phyloP scores from a whole-genome alignment of 2,329 filamentous ascomycete genomes.

The Venturia aucupariae region DNA sequence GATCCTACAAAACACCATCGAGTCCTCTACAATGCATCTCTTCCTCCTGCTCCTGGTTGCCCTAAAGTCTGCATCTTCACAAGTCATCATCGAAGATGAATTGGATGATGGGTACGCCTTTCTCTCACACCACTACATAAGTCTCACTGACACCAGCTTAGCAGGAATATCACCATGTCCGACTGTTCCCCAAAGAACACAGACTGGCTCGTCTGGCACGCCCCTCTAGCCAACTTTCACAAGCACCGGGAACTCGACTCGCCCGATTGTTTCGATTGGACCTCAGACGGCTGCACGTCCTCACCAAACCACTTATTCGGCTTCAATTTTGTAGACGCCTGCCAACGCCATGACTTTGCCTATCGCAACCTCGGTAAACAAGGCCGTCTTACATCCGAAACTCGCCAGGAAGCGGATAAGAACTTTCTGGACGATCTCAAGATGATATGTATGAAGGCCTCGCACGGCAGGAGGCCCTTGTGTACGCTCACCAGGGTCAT shows the following conservation, averaged over 20 bases:
- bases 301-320: constrained; percentile 12
- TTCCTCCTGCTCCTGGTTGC: not conserved
- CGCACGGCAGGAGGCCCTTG: not conserved
- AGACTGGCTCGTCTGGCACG: not conserved
- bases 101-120: not conserved
- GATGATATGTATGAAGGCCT: constrained; percentile 3
- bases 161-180: not conserved
- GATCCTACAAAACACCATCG: not conserved
- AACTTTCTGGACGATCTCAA: constrained; percentile 12
- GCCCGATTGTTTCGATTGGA: not conserved
- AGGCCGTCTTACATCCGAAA: constrained; percentile 6
- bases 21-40: not conserved
- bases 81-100: constrained; percentile 3
- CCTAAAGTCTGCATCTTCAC: not conserved
- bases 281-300: constrained; percentile 11
- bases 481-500: not conserved
- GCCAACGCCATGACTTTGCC: constrained; percentile 16
- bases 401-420: not conserved
- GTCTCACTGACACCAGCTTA: not conserved
- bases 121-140: not conserved
- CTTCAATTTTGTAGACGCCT: constrained; percentile 13
- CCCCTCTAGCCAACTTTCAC: not conserved
- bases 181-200: not conserved
- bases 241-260: not conserved
- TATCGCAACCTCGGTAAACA: constrained; percentile 16